Percentiles rank a stretch among this genome's conserved stretches.
Evolutionary conservation across 2,329 filamentous ascomycete species (phyloP).

Genomic region (Sarocladium kiliense): DNA sequence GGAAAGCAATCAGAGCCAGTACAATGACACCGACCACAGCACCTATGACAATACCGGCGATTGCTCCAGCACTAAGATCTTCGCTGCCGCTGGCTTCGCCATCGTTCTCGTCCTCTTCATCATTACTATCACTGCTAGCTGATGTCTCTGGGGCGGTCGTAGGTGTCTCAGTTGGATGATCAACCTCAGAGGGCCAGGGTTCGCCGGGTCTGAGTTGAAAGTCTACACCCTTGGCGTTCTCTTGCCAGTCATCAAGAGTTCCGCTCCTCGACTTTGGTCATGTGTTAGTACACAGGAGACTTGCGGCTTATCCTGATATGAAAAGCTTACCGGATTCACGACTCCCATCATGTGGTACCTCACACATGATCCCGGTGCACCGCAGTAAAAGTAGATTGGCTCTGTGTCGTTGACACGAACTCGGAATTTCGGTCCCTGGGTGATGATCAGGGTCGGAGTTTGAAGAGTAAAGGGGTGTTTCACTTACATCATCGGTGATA

Average conservation of each 20-base stretch:
- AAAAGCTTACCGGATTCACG: constrained; percentile 62
- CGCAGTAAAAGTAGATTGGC: constrained; percentile 67
- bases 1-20: constrained; percentile 40
- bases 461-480: neutral
- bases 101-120: constrained; percentile 10
- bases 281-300: too few species aligned
- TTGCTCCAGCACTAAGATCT: constrained; percentile 37
- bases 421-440: constrained; percentile 34
- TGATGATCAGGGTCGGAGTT: neutral
- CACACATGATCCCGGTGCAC: constrained; percentile 60
- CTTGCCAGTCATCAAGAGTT: constrained; percentile 42
- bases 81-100: neutral
- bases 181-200: constrained; percentile 34
- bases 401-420: constrained; percentile 53
- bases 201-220: constrained; percentile 53
- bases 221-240: constrained; percentile 40
- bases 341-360: constrained; percentile 67
- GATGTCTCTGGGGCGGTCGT: neutral
- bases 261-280: constrained; percentile 42
- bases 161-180: constrained; percentile 9
- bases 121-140: neutral
- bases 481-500: constrained; percentile 38
- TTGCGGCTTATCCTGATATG: too few species aligned
- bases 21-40: constrained; percentile 37
- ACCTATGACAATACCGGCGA: constrained; percentile 56